Conservation (phyloP, 176 grass and related monocot genomes). For the Triticum urartu region DNA sequence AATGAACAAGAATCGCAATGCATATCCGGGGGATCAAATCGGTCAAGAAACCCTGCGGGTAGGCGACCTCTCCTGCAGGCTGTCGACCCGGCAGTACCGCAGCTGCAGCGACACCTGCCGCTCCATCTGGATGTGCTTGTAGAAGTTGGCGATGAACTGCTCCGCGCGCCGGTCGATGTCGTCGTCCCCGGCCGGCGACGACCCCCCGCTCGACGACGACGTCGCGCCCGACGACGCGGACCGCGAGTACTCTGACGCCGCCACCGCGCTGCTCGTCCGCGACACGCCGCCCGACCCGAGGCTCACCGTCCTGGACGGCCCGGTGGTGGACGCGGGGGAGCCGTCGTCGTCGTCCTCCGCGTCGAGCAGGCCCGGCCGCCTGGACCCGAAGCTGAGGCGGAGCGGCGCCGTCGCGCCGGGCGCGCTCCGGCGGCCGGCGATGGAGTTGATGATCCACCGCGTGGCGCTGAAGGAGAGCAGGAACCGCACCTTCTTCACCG, state of each 20-base stretch:
- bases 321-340: not conserved
- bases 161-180: conserved; percentile 69
- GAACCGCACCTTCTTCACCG: conserved; percentile 65
- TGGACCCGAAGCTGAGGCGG: conserved; percentile 43
- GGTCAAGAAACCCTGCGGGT: not conserved
- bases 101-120: conserved; percentile 81
- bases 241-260: conserved; percentile 7
- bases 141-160: conserved; percentile 61
- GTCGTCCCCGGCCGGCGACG: conserved; percentile 2
- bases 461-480: conserved; percentile 68
- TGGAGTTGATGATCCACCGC: conserved; percentile 55
- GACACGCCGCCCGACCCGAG: conserved; percentile 30
- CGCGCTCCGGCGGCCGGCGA: not conserved
- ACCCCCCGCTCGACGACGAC: not conserved
- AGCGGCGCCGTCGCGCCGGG: not conserved
- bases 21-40: not conserved
- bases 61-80: conserved; percentile 32
- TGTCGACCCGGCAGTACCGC: conserved; percentile 37
- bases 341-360: not conserved
- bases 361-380: conserved; percentile 49
- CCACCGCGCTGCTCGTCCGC: conserved; percentile 34
- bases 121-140: conserved; percentile 65
- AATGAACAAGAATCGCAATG: not conserved
- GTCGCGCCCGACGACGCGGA: conserved; percentile 19
- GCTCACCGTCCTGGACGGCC: conserved; percentile 19